Evolutionary conservation across 176 grass and related monocot genomes (phyloP), one percentile per base, ranked within the genome.

Genomic region (Ensete ventricosum): DNA sequence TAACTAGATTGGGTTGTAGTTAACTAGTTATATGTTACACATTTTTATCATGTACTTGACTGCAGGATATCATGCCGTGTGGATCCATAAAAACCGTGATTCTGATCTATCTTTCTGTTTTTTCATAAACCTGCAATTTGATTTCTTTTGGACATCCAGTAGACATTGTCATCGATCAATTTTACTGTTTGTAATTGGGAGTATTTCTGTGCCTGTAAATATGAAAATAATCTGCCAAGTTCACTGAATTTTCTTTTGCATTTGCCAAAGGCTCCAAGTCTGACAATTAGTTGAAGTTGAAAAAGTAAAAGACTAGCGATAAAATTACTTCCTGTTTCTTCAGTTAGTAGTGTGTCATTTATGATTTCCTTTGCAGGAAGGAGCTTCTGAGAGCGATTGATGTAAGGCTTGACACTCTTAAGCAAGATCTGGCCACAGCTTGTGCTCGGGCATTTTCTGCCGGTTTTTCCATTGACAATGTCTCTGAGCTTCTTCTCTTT

Each of bases 401-500:
- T 57, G 22, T 74, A 53, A 54, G 72, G 72, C 72, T 74, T 74
- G 22, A 19, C 16, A 55, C 72, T 34, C 53, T 55, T 27, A 74
- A 26, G 52, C 72, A 74, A 74, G 72, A 74, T 24, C 11, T 74
- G 54, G 20, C 72, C 25, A 55, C 23, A 57, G 72, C 72, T 34
- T 74, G 54, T 34, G 11, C 72, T 57, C 53, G 52, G 11, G 72
- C 72, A 57, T 74, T 26, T 55, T 74, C 72, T 55, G 72, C 72
- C 29, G 72, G 72, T 29, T 74, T 74, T 74, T 55, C 72, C 11
- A 25, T 74, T 74, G 72, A 55, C 53, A 74, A 27, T 74, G 72
- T 74, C 52, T 74, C 72, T 57, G 72, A 74, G 72, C 72, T 74
- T 57, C 72, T 74, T 57, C 52, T 55, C 9, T 74, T 74, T 74